Base-by-base conservation (phyloP, 1,139 yeast species). In the Hansenula sp. region DNA sequence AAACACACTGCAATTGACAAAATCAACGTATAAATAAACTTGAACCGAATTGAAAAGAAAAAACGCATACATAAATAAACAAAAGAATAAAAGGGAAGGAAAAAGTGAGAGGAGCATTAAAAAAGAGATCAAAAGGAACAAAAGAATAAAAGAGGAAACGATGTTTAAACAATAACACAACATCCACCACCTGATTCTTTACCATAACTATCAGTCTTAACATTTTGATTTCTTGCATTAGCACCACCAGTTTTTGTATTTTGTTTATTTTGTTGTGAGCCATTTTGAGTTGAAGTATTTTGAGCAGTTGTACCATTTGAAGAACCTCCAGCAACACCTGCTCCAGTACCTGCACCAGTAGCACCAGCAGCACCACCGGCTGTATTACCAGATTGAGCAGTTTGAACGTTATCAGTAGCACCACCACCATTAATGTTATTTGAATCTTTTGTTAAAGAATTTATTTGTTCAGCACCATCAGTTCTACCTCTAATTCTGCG, bases 401-500 rank as follows among this genome's bases (percentile, higher is more conserved):
- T n/a, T 27, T 13, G 16, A 8, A 14, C 17, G 18, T 13, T 20
- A 19, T 5, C 34, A 12, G 20, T 16, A 27, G 29, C 27, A 17
- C 18, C 38, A 28, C 33, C 40, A 14, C 34, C 34, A 35, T 21
- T 34, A n/a, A 10, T 27, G 28, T 18, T 36, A 14, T 24, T 31
- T 32, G 32, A 43, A 35, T 31, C 38, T 16, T 37, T 42, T 14
- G 42, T 41, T 8, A 36, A 39, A 17, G 29, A 12, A 32, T 14
- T 25, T 24, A 17, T n/a, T n/a, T n/a, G n/a, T n/a, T n/a, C 32
- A 21, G 21, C 45, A 39, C 42, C 53, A 32, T 44, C 45, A 25
- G 54, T 57, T 46, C 57, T 65, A 45, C 73, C 70, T 50, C 82
- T 69, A 43, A 84, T 80, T 37, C 75, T 72, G 48, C 90, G 72